Evolutionary conservation across 2,329 filamentous ascomycete species (phyloP).

Genomic region (Ceratocystis smalleyi): DNA sequence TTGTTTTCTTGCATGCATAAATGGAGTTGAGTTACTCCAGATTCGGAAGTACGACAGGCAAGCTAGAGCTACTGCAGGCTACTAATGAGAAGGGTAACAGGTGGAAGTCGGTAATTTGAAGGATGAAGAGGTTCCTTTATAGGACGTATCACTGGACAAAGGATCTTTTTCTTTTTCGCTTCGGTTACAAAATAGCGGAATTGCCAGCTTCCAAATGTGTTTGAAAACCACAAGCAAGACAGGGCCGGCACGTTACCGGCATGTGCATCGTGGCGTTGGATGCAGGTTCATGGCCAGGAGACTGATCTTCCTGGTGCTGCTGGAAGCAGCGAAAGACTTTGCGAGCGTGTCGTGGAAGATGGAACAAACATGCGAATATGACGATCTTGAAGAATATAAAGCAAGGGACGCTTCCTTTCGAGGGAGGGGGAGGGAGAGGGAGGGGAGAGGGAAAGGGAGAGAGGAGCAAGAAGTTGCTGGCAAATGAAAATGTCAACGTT

Average conservation of each 20-base stretch:
- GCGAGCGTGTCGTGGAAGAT: background rate
- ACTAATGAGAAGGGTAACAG: background rate
- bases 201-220: background rate
- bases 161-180: background rate
- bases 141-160: background rate
- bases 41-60: background rate
- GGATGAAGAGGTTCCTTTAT: background rate
- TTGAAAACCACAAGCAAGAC: no score
- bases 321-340: background rate
- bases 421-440: no score
- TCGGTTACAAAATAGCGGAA: background rate
- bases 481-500: background rate
- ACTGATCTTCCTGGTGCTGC: background rate
- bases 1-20: background rate
- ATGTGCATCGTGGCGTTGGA: no score
- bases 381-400: background rate
- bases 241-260: no score
- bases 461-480: background rate
- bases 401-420: background rate
- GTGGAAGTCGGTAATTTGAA: background rate
- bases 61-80: background rate
- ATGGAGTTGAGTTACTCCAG: background rate
- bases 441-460: background rate
- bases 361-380: background rate
- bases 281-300: no score